A percentile compares a stretch with the other conserved stretches of the same genome.
Evolutionary conservation across 2,329 filamentous ascomycete species (phyloP).

Genomic region (Colletotrichum tabaci): DNA sequence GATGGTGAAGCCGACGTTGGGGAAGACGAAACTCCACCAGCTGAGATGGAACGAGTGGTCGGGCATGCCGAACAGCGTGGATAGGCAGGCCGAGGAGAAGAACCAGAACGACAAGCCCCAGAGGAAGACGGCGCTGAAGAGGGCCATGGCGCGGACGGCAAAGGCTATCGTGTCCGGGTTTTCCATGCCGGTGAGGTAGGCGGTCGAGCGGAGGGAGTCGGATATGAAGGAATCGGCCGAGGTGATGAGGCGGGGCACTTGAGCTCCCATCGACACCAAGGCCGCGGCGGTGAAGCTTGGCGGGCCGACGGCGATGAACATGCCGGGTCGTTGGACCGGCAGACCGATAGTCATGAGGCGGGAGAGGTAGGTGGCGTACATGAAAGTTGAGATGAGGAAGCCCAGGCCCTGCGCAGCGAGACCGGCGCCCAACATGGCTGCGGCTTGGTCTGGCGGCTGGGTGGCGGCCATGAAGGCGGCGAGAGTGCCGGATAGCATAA

Average conservation of each 20-base stretch:
- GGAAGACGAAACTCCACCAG: conserved; percentile 76
- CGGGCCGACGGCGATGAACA: conserved; percentile 77
- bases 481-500: conserved; percentile 75
- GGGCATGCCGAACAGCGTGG: conserved; percentile 56
- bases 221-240: conserved; percentile 25
- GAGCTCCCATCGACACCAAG: conserved; percentile 42
- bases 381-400: conserved; percentile 69
- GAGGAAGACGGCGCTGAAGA: conserved; percentile 47
- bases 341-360: conserved; percentile 70
- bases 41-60: conserved; percentile 55
- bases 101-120: conserved; percentile 60
- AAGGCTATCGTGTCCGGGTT: conserved; percentile 32
- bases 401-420: conserved; percentile 74
- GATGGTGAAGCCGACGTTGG: conserved; percentile 70
- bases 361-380: conserved; percentile 73
- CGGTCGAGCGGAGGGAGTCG: conserved; percentile 28
- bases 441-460: conserved; percentile 62
- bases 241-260: conserved; percentile 28
- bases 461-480: conserved; percentile 65
- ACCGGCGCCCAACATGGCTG: conserved; percentile 70
- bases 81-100: conserved; percentile 65
- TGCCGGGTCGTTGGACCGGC: conserved; percentile 70
- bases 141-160: conserved; percentile 30
- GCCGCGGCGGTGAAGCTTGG: conserved; percentile 62
- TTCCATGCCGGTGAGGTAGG: conserved; percentile 33